These are phyloP conservation scores for Starmerella bacillaris DNA, from an alignment of 805 yeast species.

Conservation along the genomic window DNA sequence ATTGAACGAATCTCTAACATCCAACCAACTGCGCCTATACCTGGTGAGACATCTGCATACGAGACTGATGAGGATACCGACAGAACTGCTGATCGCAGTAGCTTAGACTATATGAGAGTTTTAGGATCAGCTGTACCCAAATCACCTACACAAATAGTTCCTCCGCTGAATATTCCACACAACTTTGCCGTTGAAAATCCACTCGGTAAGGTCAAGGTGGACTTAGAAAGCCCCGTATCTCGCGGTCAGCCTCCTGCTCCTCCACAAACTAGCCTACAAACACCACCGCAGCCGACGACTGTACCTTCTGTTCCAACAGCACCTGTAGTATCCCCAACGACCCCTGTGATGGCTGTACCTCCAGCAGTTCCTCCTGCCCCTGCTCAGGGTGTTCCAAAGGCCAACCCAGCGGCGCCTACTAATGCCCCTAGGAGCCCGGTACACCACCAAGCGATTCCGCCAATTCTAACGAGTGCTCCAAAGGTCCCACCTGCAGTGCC, in stretches of 20 bases:
- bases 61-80: constrained; percentile 6
- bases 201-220: no score
- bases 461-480: no score
- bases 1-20: neutral
- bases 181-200: no score
- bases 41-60: constrained; percentile 2
- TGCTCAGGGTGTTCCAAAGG: neutral
- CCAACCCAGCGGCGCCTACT: neutral
- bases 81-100: no score
- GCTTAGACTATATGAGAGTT: no score
- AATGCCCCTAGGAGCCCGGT: neutral
- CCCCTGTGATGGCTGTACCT: constrained; percentile 8
- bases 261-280: no score
- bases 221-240: no score
- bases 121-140: constrained; percentile 7
- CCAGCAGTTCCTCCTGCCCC: constrained; percentile 7
- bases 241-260: no score
- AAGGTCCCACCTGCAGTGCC: no score
- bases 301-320: constrained; percentile 6
- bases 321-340: constrained; percentile 9
- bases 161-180: no score
- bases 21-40: neutral
- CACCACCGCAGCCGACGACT: constrained; percentile 4
- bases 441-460: no score
- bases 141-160: constrained; percentile 3